These are phyloP conservation scores for Boletales sp. DNA, from an alignment of 768 basidiomycete species.

Conservation along the genomic window DNA sequence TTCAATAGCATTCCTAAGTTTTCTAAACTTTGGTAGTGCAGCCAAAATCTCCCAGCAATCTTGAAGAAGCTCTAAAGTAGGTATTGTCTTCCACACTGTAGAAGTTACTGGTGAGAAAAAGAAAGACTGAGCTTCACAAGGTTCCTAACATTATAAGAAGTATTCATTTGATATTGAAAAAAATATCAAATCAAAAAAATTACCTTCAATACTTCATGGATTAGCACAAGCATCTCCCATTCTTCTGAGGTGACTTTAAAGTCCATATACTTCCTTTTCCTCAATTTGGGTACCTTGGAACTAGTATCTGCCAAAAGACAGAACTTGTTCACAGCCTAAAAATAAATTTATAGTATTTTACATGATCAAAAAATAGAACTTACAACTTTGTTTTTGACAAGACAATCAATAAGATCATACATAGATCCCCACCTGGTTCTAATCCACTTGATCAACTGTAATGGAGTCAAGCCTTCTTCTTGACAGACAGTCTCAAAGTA, in stretches of 20 bases:
- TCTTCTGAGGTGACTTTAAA: background rate
- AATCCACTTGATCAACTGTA: background rate
- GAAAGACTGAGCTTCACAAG: background rate
- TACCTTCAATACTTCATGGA: background rate
- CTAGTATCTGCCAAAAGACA: background rate
- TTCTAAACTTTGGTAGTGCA: background rate
- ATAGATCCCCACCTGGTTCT: background rate
- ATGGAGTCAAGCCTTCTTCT: background rate
- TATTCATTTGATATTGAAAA: background rate
- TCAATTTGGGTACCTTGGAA: background rate
- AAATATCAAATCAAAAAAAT: background rate
- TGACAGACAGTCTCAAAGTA: background rate
- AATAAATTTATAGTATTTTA: background rate
- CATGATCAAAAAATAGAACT: background rate
- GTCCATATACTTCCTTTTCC: background rate
- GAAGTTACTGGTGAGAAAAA: background rate
- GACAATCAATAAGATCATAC: background rate
- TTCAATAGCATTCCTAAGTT: background rate
- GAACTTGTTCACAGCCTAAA: background rate
- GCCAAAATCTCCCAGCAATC: background rate
- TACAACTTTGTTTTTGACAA: background rate
- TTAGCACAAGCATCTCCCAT: background rate
- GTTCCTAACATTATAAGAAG: background rate
- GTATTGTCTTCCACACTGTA: background rate
- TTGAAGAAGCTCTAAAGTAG: background rate